These are phyloP conservation scores for Cenococcum geophilum DNA, from an alignment of 495 filamentous ascomycete genomes.

Conservation along the genomic window DNA sequence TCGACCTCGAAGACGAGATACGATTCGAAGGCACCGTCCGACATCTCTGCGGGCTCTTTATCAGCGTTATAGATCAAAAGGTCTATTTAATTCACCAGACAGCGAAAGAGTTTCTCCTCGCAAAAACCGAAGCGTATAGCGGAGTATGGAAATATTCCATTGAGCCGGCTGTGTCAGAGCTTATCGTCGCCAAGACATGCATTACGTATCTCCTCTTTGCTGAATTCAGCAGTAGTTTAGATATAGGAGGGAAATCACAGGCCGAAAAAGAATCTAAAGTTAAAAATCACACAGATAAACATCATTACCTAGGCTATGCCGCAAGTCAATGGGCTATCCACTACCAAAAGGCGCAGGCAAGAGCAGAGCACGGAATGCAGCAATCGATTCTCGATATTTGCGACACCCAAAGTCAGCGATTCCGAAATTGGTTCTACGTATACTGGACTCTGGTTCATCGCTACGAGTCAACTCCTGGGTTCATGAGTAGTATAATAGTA, in stretches of 20 bases:
- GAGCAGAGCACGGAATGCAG: neutral
- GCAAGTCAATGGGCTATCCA: neutral
- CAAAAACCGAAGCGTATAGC: neutral
- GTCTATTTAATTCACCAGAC: constrained; percentile 3
- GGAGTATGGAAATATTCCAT: neutral
- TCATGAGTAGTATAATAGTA: neutral
- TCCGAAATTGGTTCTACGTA: neutral
- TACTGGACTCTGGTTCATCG: neutral
- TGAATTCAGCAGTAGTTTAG: neutral
- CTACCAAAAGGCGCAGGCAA: neutral
- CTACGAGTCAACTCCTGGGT: neutral
- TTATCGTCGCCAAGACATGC: neutral
- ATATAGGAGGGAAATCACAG: neutral
- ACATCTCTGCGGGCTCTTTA: neutral
- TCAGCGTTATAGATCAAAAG: neutral
- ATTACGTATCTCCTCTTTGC: constrained; percentile 1
- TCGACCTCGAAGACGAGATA: neutral
- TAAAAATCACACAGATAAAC: neutral
- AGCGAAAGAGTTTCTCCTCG: constrained; percentile 3
- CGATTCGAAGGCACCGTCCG: neutral
- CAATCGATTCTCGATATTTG: neutral
- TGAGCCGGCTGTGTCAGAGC: neutral
- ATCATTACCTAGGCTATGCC: neutral
- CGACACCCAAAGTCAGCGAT: neutral
- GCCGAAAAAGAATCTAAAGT: neutral